Evolutionary conservation across 2,329 filamentous ascomycete species (phyloP).

Genomic region (Curvularia hawaiiensis): DNA sequence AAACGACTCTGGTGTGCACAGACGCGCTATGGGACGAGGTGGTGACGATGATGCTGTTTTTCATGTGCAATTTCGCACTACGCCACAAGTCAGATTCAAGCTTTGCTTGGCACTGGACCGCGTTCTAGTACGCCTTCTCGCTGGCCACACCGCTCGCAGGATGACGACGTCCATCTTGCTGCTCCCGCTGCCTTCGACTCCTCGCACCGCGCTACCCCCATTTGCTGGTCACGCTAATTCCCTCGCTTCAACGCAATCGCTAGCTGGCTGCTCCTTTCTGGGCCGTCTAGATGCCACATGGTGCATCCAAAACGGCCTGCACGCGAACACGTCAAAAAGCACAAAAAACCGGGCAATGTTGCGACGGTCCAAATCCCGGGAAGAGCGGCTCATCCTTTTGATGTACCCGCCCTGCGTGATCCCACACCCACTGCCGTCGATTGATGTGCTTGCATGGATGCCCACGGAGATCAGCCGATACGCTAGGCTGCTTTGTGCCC

Average conservation of each 20-base stretch:
- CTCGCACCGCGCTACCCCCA: slow-evolving; percentile 7
- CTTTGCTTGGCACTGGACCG: slow-evolving; percentile 9
- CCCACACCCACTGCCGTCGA: slow-evolving; percentile 1
- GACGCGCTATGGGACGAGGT: background rate
- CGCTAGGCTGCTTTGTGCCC: slow-evolving; percentile 6
- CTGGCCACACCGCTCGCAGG: slow-evolving; percentile 12
- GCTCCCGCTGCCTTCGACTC: background rate
- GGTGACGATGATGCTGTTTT: background rate
- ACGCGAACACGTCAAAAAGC: slow-evolving; percentile 6
- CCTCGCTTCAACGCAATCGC: slow-evolving; percentile 2
- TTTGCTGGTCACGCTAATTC: slow-evolving; percentile 1
- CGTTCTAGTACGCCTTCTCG: slow-evolving; percentile 3
- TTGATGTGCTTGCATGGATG: slow-evolving; percentile 7
- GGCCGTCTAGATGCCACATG: slow-evolving; percentile 5
- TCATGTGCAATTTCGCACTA: background rate
- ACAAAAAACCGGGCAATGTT: slow-evolving; percentile 10
- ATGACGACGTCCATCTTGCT: slow-evolving; percentile 17
- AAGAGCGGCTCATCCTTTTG: slow-evolving; percentile 4
- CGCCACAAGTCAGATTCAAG: slow-evolving; percentile 13
- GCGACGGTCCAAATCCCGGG: slow-evolving; percentile 7
- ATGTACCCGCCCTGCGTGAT: slow-evolving; percentile 25
- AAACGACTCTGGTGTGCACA: background rate
- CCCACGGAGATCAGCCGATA: slow-evolving; percentile 10
- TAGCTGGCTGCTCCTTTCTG: background rate
- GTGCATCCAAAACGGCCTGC: slow-evolving; percentile 1